Evolutionary conservation across 805 yeast species (phyloP), one percentile per base, ranked within the genome.

Genomic region (Zygotorulaspora danielsina): DNA sequence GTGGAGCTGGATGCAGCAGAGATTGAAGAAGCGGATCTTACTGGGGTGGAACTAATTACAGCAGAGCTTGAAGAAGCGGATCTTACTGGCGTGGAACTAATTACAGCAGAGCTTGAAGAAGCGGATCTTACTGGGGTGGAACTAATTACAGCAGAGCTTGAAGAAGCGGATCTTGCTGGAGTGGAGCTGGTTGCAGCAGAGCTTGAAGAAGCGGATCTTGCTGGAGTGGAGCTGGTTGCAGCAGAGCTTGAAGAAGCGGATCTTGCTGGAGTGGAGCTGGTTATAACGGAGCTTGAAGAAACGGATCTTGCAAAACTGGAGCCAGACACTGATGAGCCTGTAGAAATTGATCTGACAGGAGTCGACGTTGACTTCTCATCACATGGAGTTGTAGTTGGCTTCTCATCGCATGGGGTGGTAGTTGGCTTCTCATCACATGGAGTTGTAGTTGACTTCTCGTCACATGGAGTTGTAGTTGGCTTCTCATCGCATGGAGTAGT

Each of bases 1-100:
- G 40, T 28, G 4, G 44, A 40, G 22, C 40, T 31, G 4, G 39
- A 30, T 33, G 42, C 34, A 4, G 28, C 33, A 11, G 36, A 15
- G 11, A 5, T 21, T 19, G 36, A 24, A 11, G 22, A 34, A 12
- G 44, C 30, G 12, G 36, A 22, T 9, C 9, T 18, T 15, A 28
- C 25, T 32, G 40, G 37, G 19, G 33, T 22, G 12, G 36, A 22
- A 27, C 12, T 15, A 19, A 24, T 12, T 32, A 36, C 34, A 19
- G 33, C 40, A 31, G 44, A 32, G 19, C 31, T 29, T 13, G 39
- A 40, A 19, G 28, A 5, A 16, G 29, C 9, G 17, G 34, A 19
- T 4, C 16, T n/a, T 18, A 28, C 29, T 28, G 43, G 39, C 13
- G 34, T 35, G 2, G 39, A 33, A 20, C 34, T 28, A 15, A 34